Evolutionary conservation across 257 asterid genomes (phyloP), one percentile per base, ranked within the genome.

Genomic region (Solanum sejunctum): DNA sequence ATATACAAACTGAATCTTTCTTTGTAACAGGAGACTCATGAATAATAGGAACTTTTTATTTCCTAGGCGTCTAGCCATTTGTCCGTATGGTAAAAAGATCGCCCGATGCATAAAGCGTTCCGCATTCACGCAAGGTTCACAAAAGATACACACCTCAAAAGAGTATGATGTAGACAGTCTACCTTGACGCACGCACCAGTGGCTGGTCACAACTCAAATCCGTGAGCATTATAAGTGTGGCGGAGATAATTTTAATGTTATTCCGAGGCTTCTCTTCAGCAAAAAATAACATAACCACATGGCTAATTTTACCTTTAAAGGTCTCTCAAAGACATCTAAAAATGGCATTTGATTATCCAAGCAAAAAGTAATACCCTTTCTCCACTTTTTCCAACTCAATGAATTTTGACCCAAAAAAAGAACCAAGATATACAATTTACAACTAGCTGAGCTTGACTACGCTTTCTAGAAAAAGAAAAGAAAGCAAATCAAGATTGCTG

Each of bases 371-470:
- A 83, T 52, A 84, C 49, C 85, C 71, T 84, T 41, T 63, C 85
- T 43, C 70, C 81, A 58, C 54, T 71, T 83, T 64, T 81, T 82
- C 89, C 90, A 83, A 87, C 90, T 87, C 72, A 83, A 47, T 28
- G 82, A 84, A 66, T 85, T 88, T 87, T 87, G 84, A 91, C 90
- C 90, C 84, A 75, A 89, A 91, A 90, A 91, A 88, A 89, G 93
- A 90, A 92, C 85, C 81, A 82, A 89, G 85, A 94, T 92, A 91
- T 92, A 93, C 95, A 93, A 92, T 95, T 91, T 94, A 94, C 99
- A 93, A 80, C 84, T 85, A 87, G 13, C 47, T 21, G 20, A 77
- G 64, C 64, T 49, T 26, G 82, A 28, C 41, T 78, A 3, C 26
- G 82, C 82, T 78, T 71, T 52, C 78, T 28, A 60, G 51, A 83